Evolutionary conservation across 2,329 filamentous ascomycete genomes (phyloP), one percentile per base, ranked within the genome.

Genomic region (Calonectria honghensis): DNA sequence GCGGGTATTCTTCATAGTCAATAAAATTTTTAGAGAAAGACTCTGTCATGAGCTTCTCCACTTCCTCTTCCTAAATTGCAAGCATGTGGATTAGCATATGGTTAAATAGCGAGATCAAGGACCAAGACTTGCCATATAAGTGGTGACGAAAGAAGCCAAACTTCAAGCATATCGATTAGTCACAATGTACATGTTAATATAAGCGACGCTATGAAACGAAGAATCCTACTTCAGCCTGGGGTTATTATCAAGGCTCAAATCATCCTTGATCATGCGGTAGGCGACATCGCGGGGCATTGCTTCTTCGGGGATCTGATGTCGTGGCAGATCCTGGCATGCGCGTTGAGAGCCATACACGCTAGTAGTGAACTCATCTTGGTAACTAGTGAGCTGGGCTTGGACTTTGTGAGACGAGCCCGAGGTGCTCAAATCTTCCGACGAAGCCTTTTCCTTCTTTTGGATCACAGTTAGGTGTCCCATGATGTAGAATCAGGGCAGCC

Each of bases 181-280:
- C 32, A 10, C 9, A 35, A 35, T 35, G 32, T 35, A 11, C 32
- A 35, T 35, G 7, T 7, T 35, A 9, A 35, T 7, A 9, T 31
- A 52, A 29, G 6, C 59, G 51, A 45, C 27, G 41, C 14, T 16
- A 20, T 7, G 9, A 18, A 32, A 48, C 24, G n/a, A 48, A 18
- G 41, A 54, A 13, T 82, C 89, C 78, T 86, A 94, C 93, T 94
- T 95, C 76, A 98, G 90, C 89, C 96, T 96, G 10, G 96, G 95
- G 80, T 96, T 97, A 70, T 96, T 96, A 83, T 98, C 96, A 68
- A 98, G 89, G 77, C 94, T 97, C 77, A 98, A 89, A 83, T 98
- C 95, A 84, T 98, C 96, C 88, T 95, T 96, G 89, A 98, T 98
- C 94, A 98, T 94, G 61, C 96, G 93, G 85, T 98, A 98, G 20